Evolutionary conservation across 2,329 filamentous ascomycete species (phyloP), one percentile per base, ranked within the genome.

Genomic region (Cladosporium phlei): DNA sequence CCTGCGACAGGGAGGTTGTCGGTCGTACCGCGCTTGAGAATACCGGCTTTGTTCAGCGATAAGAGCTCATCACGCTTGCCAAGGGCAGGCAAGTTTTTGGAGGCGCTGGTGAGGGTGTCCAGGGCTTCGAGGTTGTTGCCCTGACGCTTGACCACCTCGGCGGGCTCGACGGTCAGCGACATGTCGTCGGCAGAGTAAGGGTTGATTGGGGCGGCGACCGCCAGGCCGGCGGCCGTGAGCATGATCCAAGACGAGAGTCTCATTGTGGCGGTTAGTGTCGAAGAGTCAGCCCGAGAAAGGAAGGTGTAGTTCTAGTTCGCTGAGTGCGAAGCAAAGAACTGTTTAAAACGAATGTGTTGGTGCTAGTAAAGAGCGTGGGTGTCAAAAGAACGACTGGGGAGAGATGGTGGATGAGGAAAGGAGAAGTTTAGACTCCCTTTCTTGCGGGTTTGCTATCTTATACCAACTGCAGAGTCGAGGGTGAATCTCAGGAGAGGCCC

Each of bases 221-320:
- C 32, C 10, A 45, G 22, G 25, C 42, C 42, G n/a, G 42, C 42
- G 25, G 42, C 32, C 12, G 42, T 45, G 24, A 45, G 14, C 11
- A 24, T 21, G 22, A 45, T 9, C 32, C 35, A 45, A 16, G 42
- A 28, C 12, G 32, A 29, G 42, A 45, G 25, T 25, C 37, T 45
- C 42, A 45, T 45, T 11, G 12, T 37, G 20, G 17, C 17, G 17
- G 2, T 25, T 22, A 22, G n/a, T 12, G 2, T 16, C 16, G 12
- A 9, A 16, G 11, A 12, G 21, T 25, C 9, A 5, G n/a, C n/a
- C n/a, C n/a, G n/a, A 17, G 8, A 38, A 24, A 24, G 14, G 11
- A 27, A 11, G 7, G 6, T 35, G 17, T 8, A 17, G 33, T 35
- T 35, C 7, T 19, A 11, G 16, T 11, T 22, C 6, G n/a, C 12